Evolutionary conservation across 2,329 filamentous ascomycete species (phyloP).

Genomic region (Zasmidium angulare): DNA sequence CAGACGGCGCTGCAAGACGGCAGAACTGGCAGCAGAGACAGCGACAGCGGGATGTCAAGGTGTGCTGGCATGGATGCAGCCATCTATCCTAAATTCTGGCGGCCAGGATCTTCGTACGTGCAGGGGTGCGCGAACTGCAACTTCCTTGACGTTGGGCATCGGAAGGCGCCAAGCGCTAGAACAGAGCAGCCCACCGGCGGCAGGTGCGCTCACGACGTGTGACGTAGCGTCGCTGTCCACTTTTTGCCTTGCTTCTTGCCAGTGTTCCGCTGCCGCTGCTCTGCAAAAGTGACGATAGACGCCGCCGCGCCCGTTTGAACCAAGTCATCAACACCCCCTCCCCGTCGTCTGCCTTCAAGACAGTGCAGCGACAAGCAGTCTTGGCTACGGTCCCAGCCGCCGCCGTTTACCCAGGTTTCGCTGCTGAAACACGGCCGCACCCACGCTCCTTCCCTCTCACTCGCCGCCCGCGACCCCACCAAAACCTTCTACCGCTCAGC

Average conservation of each 20-base stretch:
- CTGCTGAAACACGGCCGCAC: background rate
- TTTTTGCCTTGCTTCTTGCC: no score
- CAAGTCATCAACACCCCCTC: no score
- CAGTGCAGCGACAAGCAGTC: background rate
- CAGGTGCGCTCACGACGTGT: background rate
- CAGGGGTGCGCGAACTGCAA: background rate
- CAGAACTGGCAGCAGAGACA: no score
- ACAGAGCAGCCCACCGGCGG: background rate
- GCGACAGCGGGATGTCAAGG: no score
- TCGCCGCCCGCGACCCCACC: background rate
- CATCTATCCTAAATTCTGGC: no score
- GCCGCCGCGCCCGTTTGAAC: no score
- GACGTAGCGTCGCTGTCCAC: background rate
- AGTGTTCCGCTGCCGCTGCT: no score
- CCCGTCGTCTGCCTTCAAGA: background rate
- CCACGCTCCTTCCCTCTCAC: background rate
- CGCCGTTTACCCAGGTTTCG: background rate
- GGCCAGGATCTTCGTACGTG: no score
- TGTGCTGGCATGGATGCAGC: no score
- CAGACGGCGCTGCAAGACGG: no score
- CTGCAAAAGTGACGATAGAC: no score
- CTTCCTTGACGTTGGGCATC: background rate
- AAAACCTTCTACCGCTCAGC: background rate
- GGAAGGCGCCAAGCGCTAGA: background rate
- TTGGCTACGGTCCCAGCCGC: background rate